Evolutionary conservation across 2,329 filamentous ascomycete genomes (phyloP).

Genomic region (Trichoderma harzianum): DNA sequence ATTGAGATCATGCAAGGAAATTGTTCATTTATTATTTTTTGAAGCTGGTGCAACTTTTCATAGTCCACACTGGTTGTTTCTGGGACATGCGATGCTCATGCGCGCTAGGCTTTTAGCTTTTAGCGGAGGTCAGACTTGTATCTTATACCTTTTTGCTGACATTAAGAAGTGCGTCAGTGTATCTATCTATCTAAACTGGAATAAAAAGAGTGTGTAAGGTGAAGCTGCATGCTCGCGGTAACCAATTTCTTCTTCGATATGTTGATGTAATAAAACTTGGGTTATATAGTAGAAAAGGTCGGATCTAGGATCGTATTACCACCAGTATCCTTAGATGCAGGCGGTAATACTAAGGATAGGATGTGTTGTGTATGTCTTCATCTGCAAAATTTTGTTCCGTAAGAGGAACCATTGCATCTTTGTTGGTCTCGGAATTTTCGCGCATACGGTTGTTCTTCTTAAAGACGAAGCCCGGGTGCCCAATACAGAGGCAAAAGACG

Average conservation of each 20-base stretch:
- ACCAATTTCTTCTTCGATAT: not conserved
- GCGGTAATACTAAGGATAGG: not conserved
- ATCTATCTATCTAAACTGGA: not conserved
- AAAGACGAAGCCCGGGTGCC: not conserved
- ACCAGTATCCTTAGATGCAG: not conserved
- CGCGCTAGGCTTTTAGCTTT: not conserved
- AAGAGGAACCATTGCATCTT: not conserved
- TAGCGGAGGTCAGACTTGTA: not conserved
- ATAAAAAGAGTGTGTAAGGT: not conserved
- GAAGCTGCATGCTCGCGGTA: not conserved
- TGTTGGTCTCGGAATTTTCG: not conserved
- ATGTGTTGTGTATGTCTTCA: not conserved
- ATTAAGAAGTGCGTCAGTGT: not conserved
- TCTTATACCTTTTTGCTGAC: not conserved
- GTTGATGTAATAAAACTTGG: not conserved
- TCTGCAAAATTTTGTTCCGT: not conserved
- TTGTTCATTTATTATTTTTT: not conserved
- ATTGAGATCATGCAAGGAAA: not conserved
- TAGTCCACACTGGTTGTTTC: not conserved
- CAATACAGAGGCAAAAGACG: not conserved
- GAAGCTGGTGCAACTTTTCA: not conserved
- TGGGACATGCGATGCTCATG: not conserved
- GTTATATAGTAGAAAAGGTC: not conserved
- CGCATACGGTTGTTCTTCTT: not conserved
- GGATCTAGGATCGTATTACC: not conserved